Percentiles rank a stretch among this genome's conserved stretches.
Conservation (phyloP, 2,329 filamentous ascomycete genomes). For the Pyrenochaeta sp. region DNA sequence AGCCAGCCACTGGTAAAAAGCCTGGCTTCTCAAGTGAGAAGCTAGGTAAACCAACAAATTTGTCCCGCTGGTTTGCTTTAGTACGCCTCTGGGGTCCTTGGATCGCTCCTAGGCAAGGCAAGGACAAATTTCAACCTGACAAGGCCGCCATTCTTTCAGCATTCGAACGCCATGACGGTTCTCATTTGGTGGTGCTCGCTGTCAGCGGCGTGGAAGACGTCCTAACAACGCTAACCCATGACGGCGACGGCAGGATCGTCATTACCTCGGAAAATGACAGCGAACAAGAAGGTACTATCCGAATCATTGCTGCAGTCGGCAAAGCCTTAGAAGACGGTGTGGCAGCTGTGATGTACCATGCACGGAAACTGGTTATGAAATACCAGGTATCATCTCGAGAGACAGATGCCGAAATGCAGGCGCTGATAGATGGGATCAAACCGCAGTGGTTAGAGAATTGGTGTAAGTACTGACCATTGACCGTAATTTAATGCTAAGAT, state of each 20-base stretch:
- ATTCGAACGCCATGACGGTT: constrained; percentile 76
- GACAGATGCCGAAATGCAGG: constrained; percentile 57
- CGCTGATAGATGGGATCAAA: constrained; percentile 60
- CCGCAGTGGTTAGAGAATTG: constrained; percentile 81
- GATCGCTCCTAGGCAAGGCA: constrained; percentile 88
- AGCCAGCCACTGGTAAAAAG: constrained; percentile 63
- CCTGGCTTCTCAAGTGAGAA: constrained; percentile 66
- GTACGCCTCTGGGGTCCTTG: constrained; percentile 83
- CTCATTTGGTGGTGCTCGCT: constrained; percentile 79
- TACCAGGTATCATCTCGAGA: constrained; percentile 56
- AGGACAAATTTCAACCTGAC: constrained; percentile 70
- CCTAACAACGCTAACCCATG: constrained; percentile 73
- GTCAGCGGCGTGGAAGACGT: constrained; percentile 78
- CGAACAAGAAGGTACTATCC: constrained; percentile 61
- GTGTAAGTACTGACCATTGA: constrained; percentile 55
- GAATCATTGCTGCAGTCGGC: constrained; percentile 75
- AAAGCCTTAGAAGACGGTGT: constrained; percentile 78
- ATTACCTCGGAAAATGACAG: constrained; percentile 78
- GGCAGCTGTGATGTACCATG: constrained; percentile 85
- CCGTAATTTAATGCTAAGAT: neutral
- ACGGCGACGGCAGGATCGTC: constrained; percentile 70
- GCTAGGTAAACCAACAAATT: constrained; percentile 71
- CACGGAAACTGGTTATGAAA: constrained; percentile 69
- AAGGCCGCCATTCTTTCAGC: constrained; percentile 82
- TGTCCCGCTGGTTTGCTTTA: constrained; percentile 80